Conservation (phyloP, 345 rosid species). For the Ceriops decandra region DNA sequence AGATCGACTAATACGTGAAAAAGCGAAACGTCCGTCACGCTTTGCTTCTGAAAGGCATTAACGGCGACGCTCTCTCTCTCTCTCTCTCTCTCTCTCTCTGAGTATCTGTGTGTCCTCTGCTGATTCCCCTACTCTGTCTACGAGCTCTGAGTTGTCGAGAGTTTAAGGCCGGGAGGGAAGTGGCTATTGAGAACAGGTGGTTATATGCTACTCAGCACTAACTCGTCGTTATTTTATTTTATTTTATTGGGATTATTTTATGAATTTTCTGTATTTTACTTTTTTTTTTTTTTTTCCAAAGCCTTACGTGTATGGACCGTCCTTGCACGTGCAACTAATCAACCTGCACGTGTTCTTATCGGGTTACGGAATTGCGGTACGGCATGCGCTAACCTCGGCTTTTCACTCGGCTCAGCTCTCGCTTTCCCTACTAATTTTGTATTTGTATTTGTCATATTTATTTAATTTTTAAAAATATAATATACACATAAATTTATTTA, state of each 20-base stretch:
- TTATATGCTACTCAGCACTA: slow-evolving; percentile 14
- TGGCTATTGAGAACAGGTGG: slow-evolving; percentile 4
- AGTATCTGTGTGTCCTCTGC: neutral
- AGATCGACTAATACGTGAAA: no score
- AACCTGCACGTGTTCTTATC: slow-evolving; percentile 31
- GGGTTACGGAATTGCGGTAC: slow-evolving; percentile 10
- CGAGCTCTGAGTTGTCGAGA: slow-evolving; percentile 14
- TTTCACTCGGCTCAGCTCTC: slow-evolving; percentile 46
- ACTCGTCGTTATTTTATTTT: neutral
- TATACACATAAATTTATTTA: no score
- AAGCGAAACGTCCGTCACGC: slow-evolving; percentile 16
- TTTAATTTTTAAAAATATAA: no score
- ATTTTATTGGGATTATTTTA: neutral
- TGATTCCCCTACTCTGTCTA: neutral
- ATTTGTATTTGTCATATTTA: no score
- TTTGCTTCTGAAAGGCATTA: slow-evolving; percentile 35
- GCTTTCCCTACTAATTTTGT: neutral
- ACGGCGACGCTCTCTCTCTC: slow-evolving; percentile 13
- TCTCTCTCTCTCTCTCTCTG: slow-evolving; percentile 7
- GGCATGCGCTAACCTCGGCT: slow-evolving; percentile 57
- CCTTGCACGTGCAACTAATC: slow-evolving; percentile 52
- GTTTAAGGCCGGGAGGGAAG: slow-evolving; percentile 22
- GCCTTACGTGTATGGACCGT: slow-evolving; percentile 34
- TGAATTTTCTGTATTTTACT: neutral
- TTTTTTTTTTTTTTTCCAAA: neutral